Conservation (phyloP, 768 basidiomycete genomes). For the Vararia minispora region DNA sequence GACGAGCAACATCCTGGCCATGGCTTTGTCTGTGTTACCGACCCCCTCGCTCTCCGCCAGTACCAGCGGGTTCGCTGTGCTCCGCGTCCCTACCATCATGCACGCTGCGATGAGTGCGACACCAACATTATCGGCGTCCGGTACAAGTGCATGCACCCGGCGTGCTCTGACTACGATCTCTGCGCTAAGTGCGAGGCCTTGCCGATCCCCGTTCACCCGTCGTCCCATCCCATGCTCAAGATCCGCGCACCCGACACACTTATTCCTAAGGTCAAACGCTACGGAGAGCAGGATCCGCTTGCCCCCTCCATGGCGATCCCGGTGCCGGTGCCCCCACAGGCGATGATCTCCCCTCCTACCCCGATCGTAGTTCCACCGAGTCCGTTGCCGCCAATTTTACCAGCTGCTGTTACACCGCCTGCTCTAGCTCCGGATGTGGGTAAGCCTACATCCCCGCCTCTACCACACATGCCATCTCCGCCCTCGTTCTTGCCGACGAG, state of each 20-base stretch:
- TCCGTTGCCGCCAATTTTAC: no score
- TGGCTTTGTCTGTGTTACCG: conserved; percentile 53
- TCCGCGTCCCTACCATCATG: conserved; percentile 29
- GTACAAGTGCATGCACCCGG: conserved; percentile 79
- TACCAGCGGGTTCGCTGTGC: conserved; percentile 26
- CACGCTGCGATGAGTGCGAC: conserved; percentile 53
- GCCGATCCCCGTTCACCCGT: conserved; percentile 67
- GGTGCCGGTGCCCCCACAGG: no score
- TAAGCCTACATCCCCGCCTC: no score
- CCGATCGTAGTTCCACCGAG: no score
- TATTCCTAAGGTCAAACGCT: conserved; percentile 30
- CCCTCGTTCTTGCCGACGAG: no score
- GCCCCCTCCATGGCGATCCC: no score
- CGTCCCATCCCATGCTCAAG: conserved; percentile 65
- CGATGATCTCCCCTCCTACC: no score
- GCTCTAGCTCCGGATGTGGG: no score
- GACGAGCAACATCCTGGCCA: conserved; percentile 68
- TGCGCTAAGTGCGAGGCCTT: conserved; percentile 71
- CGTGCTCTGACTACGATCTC: conserved; percentile 74
- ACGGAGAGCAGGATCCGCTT: conserved; percentile 15
- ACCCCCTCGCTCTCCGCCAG: conserved; percentile 38
- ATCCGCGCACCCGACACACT: conserved; percentile 41
- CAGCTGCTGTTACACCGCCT: no score
- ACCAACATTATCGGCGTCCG: conserved; percentile 48
- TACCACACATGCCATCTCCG: no score